Conservation (phyloP, 2,329 filamentous ascomycete genomes). For the Aspergillus bombycis region DNA sequence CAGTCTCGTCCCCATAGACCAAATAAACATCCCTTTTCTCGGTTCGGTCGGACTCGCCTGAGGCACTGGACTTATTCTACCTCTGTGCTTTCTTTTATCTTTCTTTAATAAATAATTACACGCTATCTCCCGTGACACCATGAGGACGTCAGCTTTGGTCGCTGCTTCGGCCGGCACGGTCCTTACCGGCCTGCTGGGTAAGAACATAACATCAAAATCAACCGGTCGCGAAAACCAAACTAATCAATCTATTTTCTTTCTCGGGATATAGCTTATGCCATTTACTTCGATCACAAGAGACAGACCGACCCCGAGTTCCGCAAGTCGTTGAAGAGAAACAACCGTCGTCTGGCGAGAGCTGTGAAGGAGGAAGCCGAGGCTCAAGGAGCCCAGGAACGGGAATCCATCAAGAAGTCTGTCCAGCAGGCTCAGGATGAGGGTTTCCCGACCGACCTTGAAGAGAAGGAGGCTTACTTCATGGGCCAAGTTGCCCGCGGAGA, state of each 20-base stretch:
- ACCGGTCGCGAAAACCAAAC: not conserved
- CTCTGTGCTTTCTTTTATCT: slow-evolving; percentile 11
- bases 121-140: slow-evolving; percentile 33
- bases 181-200: slow-evolving; percentile 60
- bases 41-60: not conserved
- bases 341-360: slow-evolving; percentile 49
- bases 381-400: slow-evolving; percentile 53
- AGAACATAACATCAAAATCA: slow-evolving; percentile 17
- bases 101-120: slow-evolving; percentile 7
- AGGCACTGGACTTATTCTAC: not conserved
- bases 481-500: slow-evolving; percentile 90
- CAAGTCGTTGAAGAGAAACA: slow-evolving; percentile 57
- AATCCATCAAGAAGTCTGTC: slow-evolving; percentile 74
- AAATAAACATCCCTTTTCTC: not conserved
- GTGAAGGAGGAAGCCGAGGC: slow-evolving; percentile 53
- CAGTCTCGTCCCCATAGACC: not conserved
- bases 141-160: slow-evolving; percentile 62
- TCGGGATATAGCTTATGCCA: slow-evolving; percentile 57
- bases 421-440: slow-evolving; percentile 86
- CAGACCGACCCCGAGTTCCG: slow-evolving; percentile 67
- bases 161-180: slow-evolving; percentile 62
- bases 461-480: slow-evolving; percentile 96
- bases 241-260: slow-evolving; percentile 8
- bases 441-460: slow-evolving; percentile 86
- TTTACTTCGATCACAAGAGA: slow-evolving; percentile 69